Base-by-base conservation (phyloP, 306 rosid genomes). In the Citrullus mucosospermus region DNA sequence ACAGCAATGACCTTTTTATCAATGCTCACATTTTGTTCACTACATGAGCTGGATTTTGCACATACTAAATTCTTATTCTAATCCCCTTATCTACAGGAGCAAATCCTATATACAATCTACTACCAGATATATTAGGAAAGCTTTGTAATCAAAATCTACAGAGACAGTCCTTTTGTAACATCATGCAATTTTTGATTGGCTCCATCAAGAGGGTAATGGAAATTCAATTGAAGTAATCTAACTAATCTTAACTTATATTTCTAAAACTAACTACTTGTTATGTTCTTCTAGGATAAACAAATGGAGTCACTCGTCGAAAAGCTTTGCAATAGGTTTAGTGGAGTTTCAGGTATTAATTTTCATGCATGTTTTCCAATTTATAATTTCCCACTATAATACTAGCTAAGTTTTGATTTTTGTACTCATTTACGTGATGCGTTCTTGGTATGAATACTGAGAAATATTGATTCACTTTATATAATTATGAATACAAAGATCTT, bases 231-330 rank as follows among this genome's bases (percentile, higher is more conserved):
- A 6, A 9, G 15, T 60, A 61, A 78, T 70, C 46, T 63, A 22
- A 67, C 53, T 63, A 32, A 67, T 66, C 55, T n/a, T 58, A 22
- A 22, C 65, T 59, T 72, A 25, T 85, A 81, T 44, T 32, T 58
- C 62, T 46, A 73, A 50, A 38, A 71, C 85, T 79, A 82, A 80
- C 28, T 55, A 36, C 17, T 28, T 75, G 75, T 87, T 82, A 55
- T 79, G 79, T 53, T 82, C 62, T 81, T 82, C 73, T 84, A 94
- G 98, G 98, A 94, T 81, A 89, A 90, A 81, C 97, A 94, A 83
- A 94, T 89, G 97, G 98, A 94, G 82, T 87, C 98, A 58, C 95
- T 94, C 81, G 97, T 94, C 79, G 98, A 94, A 87, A 94, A 94
- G 90, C 87, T 94, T 48, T 94, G 97, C 70, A 92, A 94, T 83